Percentiles rank a stretch among this genome's conserved stretches.
Evolutionary conservation across 495 filamentous ascomycete genomes (phyloP).

Genomic region (Letharia lupina): DNA sequence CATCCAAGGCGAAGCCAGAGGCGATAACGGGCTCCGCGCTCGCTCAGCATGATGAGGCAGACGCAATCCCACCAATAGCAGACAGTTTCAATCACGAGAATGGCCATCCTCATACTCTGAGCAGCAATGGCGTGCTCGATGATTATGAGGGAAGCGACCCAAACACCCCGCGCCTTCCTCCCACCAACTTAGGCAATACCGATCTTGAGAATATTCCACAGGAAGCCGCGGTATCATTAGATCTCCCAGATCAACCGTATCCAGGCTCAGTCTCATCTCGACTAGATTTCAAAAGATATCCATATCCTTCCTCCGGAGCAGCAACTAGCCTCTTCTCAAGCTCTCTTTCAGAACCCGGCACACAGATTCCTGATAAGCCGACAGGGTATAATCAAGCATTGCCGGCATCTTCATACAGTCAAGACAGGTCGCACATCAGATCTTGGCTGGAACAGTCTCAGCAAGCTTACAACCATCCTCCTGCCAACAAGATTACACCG

Average conservation of each 20-base stretch:
- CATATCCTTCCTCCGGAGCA: background rate
- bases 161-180: constrained; percentile 42
- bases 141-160: constrained; percentile 17
- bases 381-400: background rate
- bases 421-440: constrained; percentile 1
- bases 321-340: constrained; percentile 4
- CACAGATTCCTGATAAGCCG: background rate
- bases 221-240: constrained; percentile 11
- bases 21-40: constrained; percentile 36
- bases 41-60: constrained; percentile 31
- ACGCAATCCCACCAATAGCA: constrained; percentile 29
- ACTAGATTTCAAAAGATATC: constrained; percentile 1
- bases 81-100: constrained; percentile 27
- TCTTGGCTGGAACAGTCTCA: constrained; percentile 6
- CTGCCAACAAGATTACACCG: background rate
- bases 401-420: background rate
- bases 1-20: constrained; percentile 30
- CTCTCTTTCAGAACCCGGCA: constrained; percentile 9
- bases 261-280: background rate
- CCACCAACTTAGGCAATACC: constrained; percentile 22
- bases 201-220: constrained; percentile 15
- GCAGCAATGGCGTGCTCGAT: constrained; percentile 5
- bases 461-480: constrained; percentile 1
- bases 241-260: background rate
- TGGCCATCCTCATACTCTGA: constrained; percentile 26